Conservation (phyloP, 805 yeast genomes). For the Martiniozyma abietophila region DNA sequence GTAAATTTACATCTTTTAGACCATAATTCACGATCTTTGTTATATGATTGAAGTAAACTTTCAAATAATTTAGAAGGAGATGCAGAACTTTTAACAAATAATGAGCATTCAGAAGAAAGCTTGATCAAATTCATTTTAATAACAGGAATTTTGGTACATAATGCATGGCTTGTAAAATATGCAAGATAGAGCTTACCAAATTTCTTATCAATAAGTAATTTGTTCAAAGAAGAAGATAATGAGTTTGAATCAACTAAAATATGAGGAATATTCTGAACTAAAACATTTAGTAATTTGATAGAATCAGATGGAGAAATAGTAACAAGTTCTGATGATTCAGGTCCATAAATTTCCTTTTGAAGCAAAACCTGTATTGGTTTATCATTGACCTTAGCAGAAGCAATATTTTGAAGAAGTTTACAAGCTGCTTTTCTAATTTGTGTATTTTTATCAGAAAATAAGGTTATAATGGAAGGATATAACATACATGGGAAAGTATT, state of each 20-base stretch:
- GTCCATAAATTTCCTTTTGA: conserved; percentile 51
- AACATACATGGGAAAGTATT: conserved; percentile 37
- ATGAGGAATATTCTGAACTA: conserved; percentile 32
- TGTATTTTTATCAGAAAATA: conserved; percentile 42
- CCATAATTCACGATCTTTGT: conserved; percentile 38
- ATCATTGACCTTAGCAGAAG: conserved; percentile 15
- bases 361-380: conserved; percentile 34
- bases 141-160: conserved; percentile 38
- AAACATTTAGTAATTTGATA: conserved; percentile 30
- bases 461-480: conserved; percentile 48
- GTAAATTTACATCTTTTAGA: conserved; percentile 33
- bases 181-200: conserved; percentile 49
- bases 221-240: conserved; percentile 28
- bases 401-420: conserved; percentile 30
- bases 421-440: conserved; percentile 39
- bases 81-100: conserved; percentile 32
- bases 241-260: conserved; percentile 43
- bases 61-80: conserved; percentile 40
- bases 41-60: conserved; percentile 36
- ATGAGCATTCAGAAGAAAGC: conserved; percentile 33
- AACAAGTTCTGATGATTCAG: conserved; percentile 35
- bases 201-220: conserved; percentile 39
- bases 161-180: conserved; percentile 63
- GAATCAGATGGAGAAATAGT: conserved; percentile 61
- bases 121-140: conserved; percentile 45